These are phyloP conservation scores for Lasiodiplodia hormozganensis DNA, from an alignment of 2,329 filamentous ascomycete species.

Conservation along the genomic window DNA sequence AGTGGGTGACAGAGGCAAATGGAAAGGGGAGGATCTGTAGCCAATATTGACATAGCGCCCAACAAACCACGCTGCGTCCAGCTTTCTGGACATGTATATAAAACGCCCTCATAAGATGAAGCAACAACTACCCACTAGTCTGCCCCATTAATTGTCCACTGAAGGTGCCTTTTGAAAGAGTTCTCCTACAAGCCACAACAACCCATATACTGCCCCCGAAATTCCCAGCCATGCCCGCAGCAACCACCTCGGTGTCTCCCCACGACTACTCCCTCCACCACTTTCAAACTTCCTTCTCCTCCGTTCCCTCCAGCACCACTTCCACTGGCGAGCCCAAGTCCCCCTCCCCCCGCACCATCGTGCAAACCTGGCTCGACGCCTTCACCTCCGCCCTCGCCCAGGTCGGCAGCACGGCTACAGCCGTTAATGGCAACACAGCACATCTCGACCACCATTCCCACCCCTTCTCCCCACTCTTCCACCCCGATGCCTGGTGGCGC, in stretches of 20 bases:
- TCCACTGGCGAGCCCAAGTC: background rate
- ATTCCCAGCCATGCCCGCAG: conserved; percentile 29
- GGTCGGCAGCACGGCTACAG: background rate
- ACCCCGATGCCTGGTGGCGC: conserved; percentile 61
- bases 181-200: background rate
- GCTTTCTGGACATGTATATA: too few relatives aligned
- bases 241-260: conserved; percentile 30
- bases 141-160: too few relatives aligned
- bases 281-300: conserved; percentile 31
- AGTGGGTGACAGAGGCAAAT: too few relatives aligned
- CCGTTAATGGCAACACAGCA: too few relatives aligned
- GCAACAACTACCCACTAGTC: too few relatives aligned
- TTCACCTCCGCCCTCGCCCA: conserved; percentile 36
- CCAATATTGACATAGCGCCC: too few relatives aligned
- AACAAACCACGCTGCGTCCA: too few relatives aligned
- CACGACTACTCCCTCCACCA: conserved; percentile 37
- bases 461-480: conserved; percentile 46
- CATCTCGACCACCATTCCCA: conserved; percentile 20
- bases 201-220: background rate
- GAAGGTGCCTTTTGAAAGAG: too few relatives aligned
- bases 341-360: conserved; percentile 34
- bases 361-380: conserved; percentile 38
- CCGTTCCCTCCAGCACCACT: conserved; percentile 33
- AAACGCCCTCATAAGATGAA: too few relatives aligned
- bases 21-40: too few relatives aligned